Base-by-base conservation (phyloP, 208 protist species). In the Leishmania amazonensis region DNA sequence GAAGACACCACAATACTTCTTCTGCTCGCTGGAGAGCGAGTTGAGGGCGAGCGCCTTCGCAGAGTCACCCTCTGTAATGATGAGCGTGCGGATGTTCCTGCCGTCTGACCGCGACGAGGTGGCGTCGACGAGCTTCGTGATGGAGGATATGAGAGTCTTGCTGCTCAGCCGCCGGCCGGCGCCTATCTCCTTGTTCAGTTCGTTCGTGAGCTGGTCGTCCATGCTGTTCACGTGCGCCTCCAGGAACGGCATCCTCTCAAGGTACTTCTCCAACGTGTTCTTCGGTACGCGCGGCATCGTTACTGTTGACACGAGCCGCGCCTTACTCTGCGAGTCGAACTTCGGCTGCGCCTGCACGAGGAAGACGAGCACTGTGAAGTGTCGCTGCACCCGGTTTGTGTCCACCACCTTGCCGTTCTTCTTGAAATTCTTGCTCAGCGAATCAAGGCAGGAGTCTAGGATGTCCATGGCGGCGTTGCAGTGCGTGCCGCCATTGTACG, bases 271-370 rank as follows among this genome's bases (percentile, higher is more conserved):
- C 28, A 98, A 95, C 11, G 98, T 97, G 15, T 83, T 77, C 72
- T 99, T 99, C 24, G 94, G 89, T 40, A 95, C 91, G 21, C 92
- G 87, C 51, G 95, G 93, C 90, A 97, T 94, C 13, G 83, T 90
- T 53, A 93, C 89, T 3, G 88, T 73, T 35, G 97, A 99, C 1
- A 97, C 99, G 72, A 99, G 95, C 11, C 95, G 96, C 67, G 99
- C 98, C 89, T 99, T 99, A 71, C 98, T 99, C 92, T 99, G 99
- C 57, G 98, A 99, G 88, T 99, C 99, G 90, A 99, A 99, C 75
- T 99, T 95, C 35, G 99, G 99, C 85, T 99, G 99, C 31, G 98
- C 95, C 83, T 99, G 99, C 28, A 99, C 89, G 45, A 96, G 96
- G 84, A 99, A 99, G 47, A 99, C 93, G 87, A 99, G 99, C 42